A percentile compares a stretch with the other conserved stretches of the same genome.
phyloP scores from a whole-genome alignment of 257 asterid genomes.

The Nicotiana noctiflora region DNA sequence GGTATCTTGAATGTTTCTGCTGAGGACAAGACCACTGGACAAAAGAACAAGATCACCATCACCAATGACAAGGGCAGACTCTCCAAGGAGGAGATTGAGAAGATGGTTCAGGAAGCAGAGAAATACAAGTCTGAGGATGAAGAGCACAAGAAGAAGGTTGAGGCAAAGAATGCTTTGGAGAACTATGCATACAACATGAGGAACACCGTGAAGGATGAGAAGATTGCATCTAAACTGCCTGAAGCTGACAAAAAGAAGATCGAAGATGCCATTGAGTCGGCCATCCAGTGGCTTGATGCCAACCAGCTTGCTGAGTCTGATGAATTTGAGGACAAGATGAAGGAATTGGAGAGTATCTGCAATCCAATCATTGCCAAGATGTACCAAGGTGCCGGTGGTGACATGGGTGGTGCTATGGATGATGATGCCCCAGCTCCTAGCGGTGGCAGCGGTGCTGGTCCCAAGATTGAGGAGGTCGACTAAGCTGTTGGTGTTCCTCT shows the following conservation, averaged over 20 bases:
- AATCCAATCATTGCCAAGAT: slow-evolving; percentile 9
- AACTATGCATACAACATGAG: slow-evolving; percentile 89
- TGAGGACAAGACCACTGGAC: slow-evolving; percentile 84
- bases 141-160: slow-evolving; percentile 83
- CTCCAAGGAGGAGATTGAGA: slow-evolving; percentile 79
- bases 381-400: slow-evolving; percentile 32
- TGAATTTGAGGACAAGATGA: slow-evolving; percentile 33
- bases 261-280: slow-evolving; percentile 24
- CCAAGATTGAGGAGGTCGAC: slow-evolving; percentile 64
- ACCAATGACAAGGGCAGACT: slow-evolving; percentile 79
- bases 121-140: slow-evolving; percentile 79
- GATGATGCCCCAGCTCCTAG: slow-evolving; percentile 43
- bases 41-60: slow-evolving; percentile 86
- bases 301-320: slow-evolving; percentile 31
- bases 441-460: slow-evolving; percentile 36
- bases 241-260: slow-evolving; percentile 27
- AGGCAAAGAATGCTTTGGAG: slow-evolving; percentile 69
- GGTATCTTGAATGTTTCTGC: slow-evolving; percentile 79
- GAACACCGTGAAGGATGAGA: slow-evolving; percentile 77
- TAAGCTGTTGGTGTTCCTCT: slow-evolving; percentile 3
- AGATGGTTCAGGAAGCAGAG: slow-evolving; percentile 88
- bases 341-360: slow-evolving; percentile 14
- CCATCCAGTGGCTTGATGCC: slow-evolving; percentile 28
- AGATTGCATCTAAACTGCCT: slow-evolving; percentile 57
- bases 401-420: slow-evolving; percentile 35